These are phyloP conservation scores for Colletotrichum graminicola DNA, from an alignment of 2,329 filamentous ascomycete genomes.

Conservation along the genomic window DNA sequence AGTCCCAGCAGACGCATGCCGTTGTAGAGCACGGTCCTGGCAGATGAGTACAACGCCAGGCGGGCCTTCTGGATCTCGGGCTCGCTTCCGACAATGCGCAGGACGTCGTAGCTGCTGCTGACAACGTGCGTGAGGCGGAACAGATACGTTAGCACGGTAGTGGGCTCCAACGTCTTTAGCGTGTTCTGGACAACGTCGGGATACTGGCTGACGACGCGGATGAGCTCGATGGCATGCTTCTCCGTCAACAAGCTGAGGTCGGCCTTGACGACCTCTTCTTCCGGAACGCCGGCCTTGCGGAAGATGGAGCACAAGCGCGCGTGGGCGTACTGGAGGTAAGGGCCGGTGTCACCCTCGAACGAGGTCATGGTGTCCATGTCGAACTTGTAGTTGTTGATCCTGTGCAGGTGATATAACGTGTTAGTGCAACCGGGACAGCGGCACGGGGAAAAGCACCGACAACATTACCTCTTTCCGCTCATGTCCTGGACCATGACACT, in stretches of 20 bases:
- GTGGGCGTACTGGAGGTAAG: conserved; percentile 87
- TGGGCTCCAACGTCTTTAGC: conserved; percentile 84
- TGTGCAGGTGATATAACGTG: conserved; percentile 43
- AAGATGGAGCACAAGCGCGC: conserved; percentile 77
- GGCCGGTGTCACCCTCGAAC: conserved; percentile 85
- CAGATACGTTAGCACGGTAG: conserved; percentile 69
- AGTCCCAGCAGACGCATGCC: conserved; percentile 87
- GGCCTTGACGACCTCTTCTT: conserved; percentile 71
- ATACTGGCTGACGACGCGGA: conserved; percentile 84
- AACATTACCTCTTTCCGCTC: conserved; percentile 84
- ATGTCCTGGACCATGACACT: conserved; percentile 99
- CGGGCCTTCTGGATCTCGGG: conserved; percentile 77
- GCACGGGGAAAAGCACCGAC: conserved; percentile 30
- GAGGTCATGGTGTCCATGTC: conserved; percentile 65
- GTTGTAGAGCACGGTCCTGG: conserved; percentile 81
- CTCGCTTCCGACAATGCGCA: conserved; percentile 86
- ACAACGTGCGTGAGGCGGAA: conserved; percentile 89
- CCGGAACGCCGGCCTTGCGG: conserved; percentile 65
- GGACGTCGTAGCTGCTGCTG: conserved; percentile 83
- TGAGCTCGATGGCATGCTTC: conserved; percentile 77
- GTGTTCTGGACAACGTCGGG: conserved; percentile 89
- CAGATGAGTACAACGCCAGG: conserved; percentile 82
- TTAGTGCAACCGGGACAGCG: conserved; percentile 42
- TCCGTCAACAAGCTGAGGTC: conserved; percentile 78
- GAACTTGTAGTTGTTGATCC: conserved; percentile 77